phyloP scores from a whole-genome alignment of 768 basidiomycete genomes.

The Suillus americanus region DNA sequence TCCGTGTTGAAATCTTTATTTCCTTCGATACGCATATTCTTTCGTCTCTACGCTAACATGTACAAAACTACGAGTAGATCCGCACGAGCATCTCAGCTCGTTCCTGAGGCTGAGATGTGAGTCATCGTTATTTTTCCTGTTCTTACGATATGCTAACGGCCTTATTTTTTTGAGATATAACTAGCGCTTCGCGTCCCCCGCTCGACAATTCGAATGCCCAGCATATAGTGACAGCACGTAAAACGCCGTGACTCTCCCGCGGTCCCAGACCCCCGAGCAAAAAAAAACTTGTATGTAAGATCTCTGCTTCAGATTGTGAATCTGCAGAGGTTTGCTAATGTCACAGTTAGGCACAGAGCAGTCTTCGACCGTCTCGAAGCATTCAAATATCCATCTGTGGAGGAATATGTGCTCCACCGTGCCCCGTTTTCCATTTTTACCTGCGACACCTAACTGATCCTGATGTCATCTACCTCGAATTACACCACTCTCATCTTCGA shows the following conservation, averaged over 20 bases:
- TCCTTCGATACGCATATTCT: neutral
- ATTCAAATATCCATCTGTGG: constrained; percentile 6
- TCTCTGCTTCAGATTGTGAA: neutral
- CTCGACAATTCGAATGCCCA: neutral
- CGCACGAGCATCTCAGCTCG: neutral
- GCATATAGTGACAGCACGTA: neutral
- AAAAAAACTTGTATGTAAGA: neutral
- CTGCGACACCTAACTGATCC: neutral
- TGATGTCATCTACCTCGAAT: constrained; percentile 1
- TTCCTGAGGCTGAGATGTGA: neutral
- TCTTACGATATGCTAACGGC: neutral
- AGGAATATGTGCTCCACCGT: too few relatives aligned
- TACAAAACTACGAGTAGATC: neutral
- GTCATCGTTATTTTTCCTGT: neutral
- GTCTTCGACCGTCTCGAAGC: neutral
- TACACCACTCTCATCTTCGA: constrained; percentile 48
- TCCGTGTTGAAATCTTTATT: neutral
- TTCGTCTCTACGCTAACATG: neutral
- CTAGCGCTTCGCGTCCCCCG: neutral
- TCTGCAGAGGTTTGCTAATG: constrained; percentile 7
- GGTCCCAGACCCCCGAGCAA: neutral
- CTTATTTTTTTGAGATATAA: neutral
- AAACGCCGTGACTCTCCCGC: neutral
- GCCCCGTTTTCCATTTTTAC: neutral
- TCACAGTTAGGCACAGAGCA: neutral